Percentiles rank a stretch among this genome's conserved stretches.
These are phyloP conservation scores for Botryosphaeria dothidea DNA, from an alignment of 2,329 filamentous ascomycete species.

Conservation along the genomic window DNA sequence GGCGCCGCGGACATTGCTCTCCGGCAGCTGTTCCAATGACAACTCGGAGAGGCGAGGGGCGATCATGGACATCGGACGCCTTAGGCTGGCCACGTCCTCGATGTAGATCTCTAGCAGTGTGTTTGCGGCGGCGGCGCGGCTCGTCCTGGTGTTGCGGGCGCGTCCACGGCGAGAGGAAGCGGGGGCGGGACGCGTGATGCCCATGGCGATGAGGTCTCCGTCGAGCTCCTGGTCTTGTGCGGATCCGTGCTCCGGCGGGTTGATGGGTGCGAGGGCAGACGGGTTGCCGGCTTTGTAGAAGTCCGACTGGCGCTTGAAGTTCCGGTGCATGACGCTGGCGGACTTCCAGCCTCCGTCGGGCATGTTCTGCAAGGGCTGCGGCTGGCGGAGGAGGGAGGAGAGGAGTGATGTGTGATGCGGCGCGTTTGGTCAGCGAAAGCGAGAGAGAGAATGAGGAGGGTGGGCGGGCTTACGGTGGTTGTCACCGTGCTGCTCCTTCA, in stretches of 20 bases:
- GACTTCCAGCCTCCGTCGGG: not conserved
- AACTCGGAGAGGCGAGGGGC: too few species aligned
- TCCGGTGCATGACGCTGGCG: not conserved
- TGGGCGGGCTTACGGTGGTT: not conserved
- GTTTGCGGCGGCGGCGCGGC: too few species aligned
- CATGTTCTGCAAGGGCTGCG: not conserved
- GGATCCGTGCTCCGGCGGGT: not conserved
- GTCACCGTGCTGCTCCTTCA: not conserved
- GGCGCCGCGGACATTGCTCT: not conserved
- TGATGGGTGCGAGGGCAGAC: not conserved
- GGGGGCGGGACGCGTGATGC: accelerated
- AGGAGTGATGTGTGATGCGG: not conserved
- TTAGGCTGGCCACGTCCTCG: too few species aligned
- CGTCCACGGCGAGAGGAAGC: too few species aligned
- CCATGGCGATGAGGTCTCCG: not conserved
- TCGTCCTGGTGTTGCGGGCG: too few species aligned
- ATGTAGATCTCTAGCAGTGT: too few species aligned
- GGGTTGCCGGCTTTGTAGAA: not conserved
- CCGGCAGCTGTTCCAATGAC: too few species aligned
- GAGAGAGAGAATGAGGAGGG: not conserved
- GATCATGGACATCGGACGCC: too few species aligned
- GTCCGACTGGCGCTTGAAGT: not conserved
- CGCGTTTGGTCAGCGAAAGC: too few species aligned
- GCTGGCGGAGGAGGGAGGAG: not conserved
- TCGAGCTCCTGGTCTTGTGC: not conserved